Conservation (phyloP, 2,329 filamentous ascomycete genomes). For the Madurella mycetomatis region DNA sequence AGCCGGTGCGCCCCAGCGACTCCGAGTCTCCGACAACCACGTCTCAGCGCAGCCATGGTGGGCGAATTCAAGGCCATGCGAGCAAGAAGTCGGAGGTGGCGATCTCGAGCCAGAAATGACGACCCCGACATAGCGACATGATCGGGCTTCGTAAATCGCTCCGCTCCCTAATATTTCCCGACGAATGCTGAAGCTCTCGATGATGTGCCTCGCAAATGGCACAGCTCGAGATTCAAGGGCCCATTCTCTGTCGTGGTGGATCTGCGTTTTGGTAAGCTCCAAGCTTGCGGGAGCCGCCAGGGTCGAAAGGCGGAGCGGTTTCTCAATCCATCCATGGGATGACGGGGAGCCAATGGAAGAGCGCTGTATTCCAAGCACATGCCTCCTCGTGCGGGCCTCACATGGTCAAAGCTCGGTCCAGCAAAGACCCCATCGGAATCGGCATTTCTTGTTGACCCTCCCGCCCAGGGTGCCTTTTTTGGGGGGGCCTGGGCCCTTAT, state of each 20-base stretch:
- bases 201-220: background rate
- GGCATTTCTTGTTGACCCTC: no score
- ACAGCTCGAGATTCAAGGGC: background rate
- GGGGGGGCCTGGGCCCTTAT: no score
- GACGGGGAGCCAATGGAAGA: conserved; percentile 1
- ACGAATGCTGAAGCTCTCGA: background rate
- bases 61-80: conserved; percentile 10
- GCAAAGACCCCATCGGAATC: no score
- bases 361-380: background rate
- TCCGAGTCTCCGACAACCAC: background rate
- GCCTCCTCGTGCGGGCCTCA: no score
- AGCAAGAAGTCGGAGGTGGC: conserved; percentile 9
- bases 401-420: no score
- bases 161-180: background rate
- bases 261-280: background rate
- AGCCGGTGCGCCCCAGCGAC: conserved; percentile 27
- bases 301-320: background rate
- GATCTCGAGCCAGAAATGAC: conserved; percentile 17
- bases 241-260: background rate
- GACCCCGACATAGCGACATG: conserved; percentile 25
- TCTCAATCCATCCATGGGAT: background rate
- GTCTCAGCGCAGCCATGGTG: conserved; percentile 7
- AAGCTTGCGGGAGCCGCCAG: background rate
- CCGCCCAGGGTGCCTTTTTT: no score
- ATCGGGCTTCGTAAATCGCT: conserved; percentile 4